Conservation (phyloP, 2,329 filamentous ascomycete genomes). For the Claviceps fusiformis region DNA sequence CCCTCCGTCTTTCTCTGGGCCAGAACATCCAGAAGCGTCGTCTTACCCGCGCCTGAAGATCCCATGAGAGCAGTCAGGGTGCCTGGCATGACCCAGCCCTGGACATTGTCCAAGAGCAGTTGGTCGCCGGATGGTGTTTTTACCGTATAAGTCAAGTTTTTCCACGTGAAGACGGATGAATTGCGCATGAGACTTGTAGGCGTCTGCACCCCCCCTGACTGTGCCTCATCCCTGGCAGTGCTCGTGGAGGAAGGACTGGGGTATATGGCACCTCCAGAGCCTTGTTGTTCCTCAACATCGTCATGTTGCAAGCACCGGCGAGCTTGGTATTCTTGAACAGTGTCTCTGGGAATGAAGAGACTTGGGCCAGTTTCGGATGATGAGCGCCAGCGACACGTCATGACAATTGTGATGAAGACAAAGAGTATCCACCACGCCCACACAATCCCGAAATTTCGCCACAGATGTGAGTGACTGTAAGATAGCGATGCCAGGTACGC, state of each 20-base stretch:
- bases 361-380: slow-evolving; percentile 36
- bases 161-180: slow-evolving; percentile 61
- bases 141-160: slow-evolving; percentile 57
- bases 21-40: slow-evolving; percentile 69
- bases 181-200: slow-evolving; percentile 39
- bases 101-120: slow-evolving; percentile 61
- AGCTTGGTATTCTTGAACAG: slow-evolving; percentile 22
- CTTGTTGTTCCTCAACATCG: slow-evolving; percentile 36
- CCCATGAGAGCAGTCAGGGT: slow-evolving; percentile 72
- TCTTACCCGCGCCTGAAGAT: slow-evolving; percentile 72
- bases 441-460: slow-evolving; percentile 48
- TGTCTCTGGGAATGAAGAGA: slow-evolving; percentile 50
- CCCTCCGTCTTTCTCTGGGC: slow-evolving; percentile 70
- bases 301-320: slow-evolving; percentile 11
- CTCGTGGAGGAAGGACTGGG: not conserved
- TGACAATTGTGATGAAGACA: slow-evolving; percentile 41
- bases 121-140: slow-evolving; percentile 47
- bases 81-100: slow-evolving; percentile 74
- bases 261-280: slow-evolving; percentile 10
- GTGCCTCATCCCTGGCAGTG: not conserved
- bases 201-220: not conserved
- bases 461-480: slow-evolving; percentile 37
- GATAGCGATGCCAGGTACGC: slow-evolving; percentile 42
- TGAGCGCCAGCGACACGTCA: slow-evolving; percentile 43
- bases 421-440: slow-evolving; percentile 51